Evolutionary conservation across 139 green algal genomes (phyloP), one percentile per base, ranked within the genome.

Genomic region (Chlorella ohadii): DNA sequence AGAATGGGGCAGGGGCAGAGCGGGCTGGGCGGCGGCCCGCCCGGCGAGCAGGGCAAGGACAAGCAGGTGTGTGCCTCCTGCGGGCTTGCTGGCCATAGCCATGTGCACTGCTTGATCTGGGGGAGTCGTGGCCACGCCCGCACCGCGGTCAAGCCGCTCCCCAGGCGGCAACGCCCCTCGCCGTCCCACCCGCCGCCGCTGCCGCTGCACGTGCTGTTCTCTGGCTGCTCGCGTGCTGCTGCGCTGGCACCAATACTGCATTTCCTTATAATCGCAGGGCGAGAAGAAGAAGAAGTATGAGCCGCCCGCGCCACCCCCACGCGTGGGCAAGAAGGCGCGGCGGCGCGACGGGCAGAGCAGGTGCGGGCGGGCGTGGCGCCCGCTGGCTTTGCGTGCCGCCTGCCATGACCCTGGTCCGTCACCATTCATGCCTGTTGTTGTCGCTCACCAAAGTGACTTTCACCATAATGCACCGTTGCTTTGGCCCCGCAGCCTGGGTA

Each of bases 241-340:
- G n/a, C n/a, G 63, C 63, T 36, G 27, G 63, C 64, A 39, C 1
- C 64, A 22, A n/a, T n/a, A n/a, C n/a, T n/a, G n/a, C n/a, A n/a
- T n/a, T n/a, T n/a, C n/a, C n/a, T n/a, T n/a, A n/a, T n/a, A n/a
- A n/a, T n/a, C n/a, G 4, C 23, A 31, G 64, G 55, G 86, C 23
- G 90, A 96, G 68, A 98, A 98, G 90, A 99, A 98, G 89, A 98
- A 98, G 90, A 99, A 99, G 87, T 99, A 94, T 86, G 97, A 99
- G 89, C 96, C 96, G 5, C 96, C 97, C 23, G 92, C 93, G 34
- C 96, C 97, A 0, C 97, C 97, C 15, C 93, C 96, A 1, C 93
- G 97, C 27, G 97, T 99, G 1, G 97, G 97, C 13, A 93, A 94
- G 63, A 99, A 99, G 92, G 94, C 98, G 87, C 90, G 90, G 47